Base-by-base conservation (phyloP, 2,329 filamentous ascomycete genomes). In the Mycocentrospora acerina region DNA sequence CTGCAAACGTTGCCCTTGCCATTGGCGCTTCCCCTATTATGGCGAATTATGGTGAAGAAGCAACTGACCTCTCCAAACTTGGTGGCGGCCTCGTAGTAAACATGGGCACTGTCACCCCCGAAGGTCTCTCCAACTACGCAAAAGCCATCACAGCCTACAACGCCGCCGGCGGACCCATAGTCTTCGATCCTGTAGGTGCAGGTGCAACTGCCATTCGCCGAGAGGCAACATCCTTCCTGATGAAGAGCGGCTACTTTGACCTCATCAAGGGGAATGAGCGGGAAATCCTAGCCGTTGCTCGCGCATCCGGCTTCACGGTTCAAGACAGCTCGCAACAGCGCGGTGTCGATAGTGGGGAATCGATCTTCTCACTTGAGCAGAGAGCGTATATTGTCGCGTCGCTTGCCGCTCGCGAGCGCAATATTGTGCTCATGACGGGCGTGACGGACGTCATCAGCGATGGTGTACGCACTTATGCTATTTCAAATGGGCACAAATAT, bases 181-280 rank as follows among this genome's bases (percentile, higher is more conserved):
- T 97, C 0, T 82, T 93, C 35, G 93, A 97, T 55, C 91, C 93
- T 0, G 91, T 97, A 0, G 91, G 91, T 9, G 90, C 86, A 6
- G 90, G 89, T 6, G 91, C 91, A 0, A 96, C 90, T 0, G 60
- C 77, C 6, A 75, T 91, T 29, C 81, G 93, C 10, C 80, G 84
- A 34, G 73, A 78, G 1, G 86, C 89, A 0, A 81, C 91, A 18
- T 80, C 81, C 42, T 76, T 76, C 2, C 79, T 97, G 25, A 75
- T 96, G 59, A 72, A 79, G 0, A 77, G 74, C 3, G 90, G 89
- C 26, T 88, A 88, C 65, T 87, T 95, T 56, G 82, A 88, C 64
- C 75, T 96, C 28, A 90, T 97, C 68, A 97, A 97, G 64, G 91
- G 91, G 32, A 97, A 97, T 68, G 88, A 94, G 62, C 82, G 85